Conservation (phyloP, 768 basidiomycete genomes). For the Daedaleopsis nitida region DNA sequence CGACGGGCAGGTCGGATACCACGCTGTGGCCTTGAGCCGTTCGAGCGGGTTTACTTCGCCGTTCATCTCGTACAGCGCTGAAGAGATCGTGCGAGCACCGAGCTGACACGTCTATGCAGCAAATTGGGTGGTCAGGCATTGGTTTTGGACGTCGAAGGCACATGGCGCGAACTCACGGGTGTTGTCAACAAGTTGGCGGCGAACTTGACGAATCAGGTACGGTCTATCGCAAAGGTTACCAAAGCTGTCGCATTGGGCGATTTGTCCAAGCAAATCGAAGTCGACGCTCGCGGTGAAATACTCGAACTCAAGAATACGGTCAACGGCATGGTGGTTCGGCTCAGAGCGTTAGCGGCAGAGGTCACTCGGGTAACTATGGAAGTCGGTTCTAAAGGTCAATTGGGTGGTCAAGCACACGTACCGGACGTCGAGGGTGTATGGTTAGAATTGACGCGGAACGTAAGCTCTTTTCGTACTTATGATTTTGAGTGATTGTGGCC, state of each 20-base stretch:
- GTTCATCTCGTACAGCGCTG: no score
- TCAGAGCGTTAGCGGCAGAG: slow-evolving; percentile 74
- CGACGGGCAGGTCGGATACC: no score
- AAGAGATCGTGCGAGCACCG: background rate
- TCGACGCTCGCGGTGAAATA: slow-evolving; percentile 90
- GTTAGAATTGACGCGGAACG: slow-evolving; percentile 79
- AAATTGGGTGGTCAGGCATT: slow-evolving; percentile 87
- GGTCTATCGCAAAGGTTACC: slow-evolving; percentile 62
- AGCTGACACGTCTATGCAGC: slow-evolving; percentile 31
- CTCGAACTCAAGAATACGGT: slow-evolving; percentile 72
- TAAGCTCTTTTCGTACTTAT: slow-evolving; percentile 33
- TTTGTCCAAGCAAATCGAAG: slow-evolving; percentile 87
- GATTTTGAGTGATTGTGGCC: background rate
- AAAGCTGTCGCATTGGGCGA: slow-evolving; percentile 87
- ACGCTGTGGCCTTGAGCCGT: no score
- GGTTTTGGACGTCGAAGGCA: slow-evolving; percentile 87
- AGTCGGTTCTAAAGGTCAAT: slow-evolving; percentile 86
- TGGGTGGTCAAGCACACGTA: slow-evolving; percentile 87
- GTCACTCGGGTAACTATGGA: slow-evolving; percentile 84
- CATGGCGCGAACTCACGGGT: slow-evolving; percentile 84
- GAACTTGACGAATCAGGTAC: slow-evolving; percentile 66
- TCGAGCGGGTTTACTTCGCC: no score
- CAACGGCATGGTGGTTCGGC: slow-evolving; percentile 51
- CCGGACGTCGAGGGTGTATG: slow-evolving; percentile 93
- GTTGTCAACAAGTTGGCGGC: slow-evolving; percentile 82